A percentile compares a stretch with the other conserved stretches of the same genome.
phyloP scores from a whole-genome alignment of 352 stramenopile species.

The Elongisporangium undulatum region DNA sequence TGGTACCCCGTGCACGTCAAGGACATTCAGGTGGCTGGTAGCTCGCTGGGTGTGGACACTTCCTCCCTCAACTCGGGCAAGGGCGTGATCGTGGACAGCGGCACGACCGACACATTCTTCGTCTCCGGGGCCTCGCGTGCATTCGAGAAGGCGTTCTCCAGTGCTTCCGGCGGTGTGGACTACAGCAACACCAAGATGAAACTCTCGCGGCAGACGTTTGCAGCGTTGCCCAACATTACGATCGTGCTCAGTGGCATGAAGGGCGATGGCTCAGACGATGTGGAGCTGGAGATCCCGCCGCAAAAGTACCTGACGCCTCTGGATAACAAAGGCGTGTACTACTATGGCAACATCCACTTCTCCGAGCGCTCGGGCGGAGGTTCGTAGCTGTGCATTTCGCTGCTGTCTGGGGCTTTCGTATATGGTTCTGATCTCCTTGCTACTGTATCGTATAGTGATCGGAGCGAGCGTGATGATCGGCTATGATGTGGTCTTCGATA shows the following conservation, averaged over 20 bases:
- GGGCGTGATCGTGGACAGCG: slow-evolving; percentile 83
- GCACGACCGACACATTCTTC: slow-evolving; percentile 86
- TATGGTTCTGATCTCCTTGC: slow-evolving; percentile 2
- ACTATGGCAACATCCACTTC: slow-evolving; percentile 82
- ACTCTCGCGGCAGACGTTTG: slow-evolving; percentile 32
- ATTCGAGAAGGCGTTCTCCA: slow-evolving; percentile 52
- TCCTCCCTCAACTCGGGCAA: slow-evolving; percentile 58
- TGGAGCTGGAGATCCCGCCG: slow-evolving; percentile 60
- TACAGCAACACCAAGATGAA: slow-evolving; percentile 63
- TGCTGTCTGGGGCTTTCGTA: not conserved
- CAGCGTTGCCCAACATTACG: slow-evolving; percentile 50
- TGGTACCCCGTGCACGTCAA: slow-evolving; percentile 86
- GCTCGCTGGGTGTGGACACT: slow-evolving; percentile 36
- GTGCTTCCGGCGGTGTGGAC: slow-evolving; percentile 30
- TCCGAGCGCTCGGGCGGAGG: slow-evolving; percentile 70
- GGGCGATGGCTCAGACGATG: slow-evolving; percentile 34
- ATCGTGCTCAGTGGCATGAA: slow-evolving; percentile 57
- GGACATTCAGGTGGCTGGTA: slow-evolving; percentile 55
- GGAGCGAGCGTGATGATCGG: slow-evolving; percentile 77
- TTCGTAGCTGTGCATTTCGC: slow-evolving; percentile 13
- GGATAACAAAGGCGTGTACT: slow-evolving; percentile 33
- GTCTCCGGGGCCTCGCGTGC: slow-evolving; percentile 29
- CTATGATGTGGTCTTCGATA: slow-evolving; percentile 84
- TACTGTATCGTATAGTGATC: slow-evolving; percentile 37
- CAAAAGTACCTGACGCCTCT: slow-evolving; percentile 59